A percentile compares a stretch with the other conserved stretches of the same genome.
Evolutionary conservation across 768 basidiomycete genomes (phyloP).

Genomic region (Leccinellum luteum): DNA sequence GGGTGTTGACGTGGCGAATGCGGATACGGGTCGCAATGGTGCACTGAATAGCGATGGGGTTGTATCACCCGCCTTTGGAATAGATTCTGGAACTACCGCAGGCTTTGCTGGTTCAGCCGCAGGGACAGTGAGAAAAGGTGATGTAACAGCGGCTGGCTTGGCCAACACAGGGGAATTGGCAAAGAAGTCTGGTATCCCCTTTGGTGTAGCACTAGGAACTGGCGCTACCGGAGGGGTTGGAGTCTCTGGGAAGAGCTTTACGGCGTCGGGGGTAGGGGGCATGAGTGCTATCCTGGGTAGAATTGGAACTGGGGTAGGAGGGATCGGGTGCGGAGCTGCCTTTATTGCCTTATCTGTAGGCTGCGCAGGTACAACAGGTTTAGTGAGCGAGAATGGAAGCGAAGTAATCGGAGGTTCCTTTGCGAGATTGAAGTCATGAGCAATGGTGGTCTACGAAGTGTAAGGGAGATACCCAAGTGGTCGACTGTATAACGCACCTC

Average conservation of each 20-base stretch:
- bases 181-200: slow-evolving; percentile 63
- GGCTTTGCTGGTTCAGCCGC: slow-evolving; percentile 14
- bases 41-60: slow-evolving; percentile 12
- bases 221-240: slow-evolving; percentile 2
- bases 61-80: slow-evolving; percentile 6
- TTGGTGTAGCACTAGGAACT: not conserved
- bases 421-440: slow-evolving; percentile 41
- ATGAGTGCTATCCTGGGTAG: slow-evolving; percentile 23
- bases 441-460: slow-evolving; percentile 31
- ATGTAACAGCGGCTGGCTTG: slow-evolving; percentile 31
- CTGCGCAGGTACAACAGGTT: slow-evolving; percentile 21
- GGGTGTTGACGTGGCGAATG: slow-evolving; percentile 8
- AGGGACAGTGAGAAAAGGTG: slow-evolving; percentile 20
- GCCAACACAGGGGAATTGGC: slow-evolving; percentile 47
- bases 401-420: slow-evolving; percentile 66
- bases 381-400: slow-evolving; percentile 65
- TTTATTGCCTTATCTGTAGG: slow-evolving; percentile 13
- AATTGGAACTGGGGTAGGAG: slow-evolving; percentile 12
- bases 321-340: slow-evolving; percentile 12
- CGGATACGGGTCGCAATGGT: slow-evolving; percentile 7
- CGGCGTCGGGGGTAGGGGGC: slow-evolving; percentile 26
- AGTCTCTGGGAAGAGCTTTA: slow-evolving; percentile 16
- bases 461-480: slow-evolving; percentile 2
- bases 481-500: slow-evolving; percentile 39
- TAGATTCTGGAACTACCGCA: not conserved